A percentile compares a stretch with the other conserved stretches of the same genome.
Conservation (phyloP, 345 rosid species). For the Eucalyptus cloeziana region DNA sequence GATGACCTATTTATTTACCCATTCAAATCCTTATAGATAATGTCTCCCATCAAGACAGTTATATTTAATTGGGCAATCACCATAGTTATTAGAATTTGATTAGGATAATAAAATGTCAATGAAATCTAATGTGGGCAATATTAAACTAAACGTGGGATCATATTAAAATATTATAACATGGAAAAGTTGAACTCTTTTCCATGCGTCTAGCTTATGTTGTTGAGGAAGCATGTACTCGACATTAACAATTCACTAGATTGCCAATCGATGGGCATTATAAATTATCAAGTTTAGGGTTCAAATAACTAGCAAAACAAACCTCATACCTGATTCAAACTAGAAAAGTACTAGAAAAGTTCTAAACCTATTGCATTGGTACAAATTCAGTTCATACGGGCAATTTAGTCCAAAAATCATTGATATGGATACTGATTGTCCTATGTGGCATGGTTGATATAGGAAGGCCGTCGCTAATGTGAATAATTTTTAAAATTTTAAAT, state of each 20-base stretch:
- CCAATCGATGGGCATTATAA: not conserved
- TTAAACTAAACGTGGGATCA: no score
- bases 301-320: not conserved
- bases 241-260: not conserved
- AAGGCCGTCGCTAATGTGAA: accelerated
- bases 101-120: no score
- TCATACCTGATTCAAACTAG: accelerated
- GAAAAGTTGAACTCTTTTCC: not conserved
- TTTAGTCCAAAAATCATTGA: no score
- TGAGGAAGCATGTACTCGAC: not conserved
- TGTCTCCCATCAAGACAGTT: no score
- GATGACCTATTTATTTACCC: no score
- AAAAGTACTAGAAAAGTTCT: no score
- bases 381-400: accelerated
- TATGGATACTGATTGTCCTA: accelerated
- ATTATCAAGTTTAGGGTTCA: not conserved
- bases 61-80: no score
- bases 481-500: no score
- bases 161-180: not conserved
- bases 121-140: no score
- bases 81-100: no score
- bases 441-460: no score
- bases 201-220: not conserved
- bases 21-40: no score
- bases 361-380: not conserved